phyloP scores from a whole-genome alignment of 352 stramenopile genomes.

The Phytophthora sansomeana region DNA sequence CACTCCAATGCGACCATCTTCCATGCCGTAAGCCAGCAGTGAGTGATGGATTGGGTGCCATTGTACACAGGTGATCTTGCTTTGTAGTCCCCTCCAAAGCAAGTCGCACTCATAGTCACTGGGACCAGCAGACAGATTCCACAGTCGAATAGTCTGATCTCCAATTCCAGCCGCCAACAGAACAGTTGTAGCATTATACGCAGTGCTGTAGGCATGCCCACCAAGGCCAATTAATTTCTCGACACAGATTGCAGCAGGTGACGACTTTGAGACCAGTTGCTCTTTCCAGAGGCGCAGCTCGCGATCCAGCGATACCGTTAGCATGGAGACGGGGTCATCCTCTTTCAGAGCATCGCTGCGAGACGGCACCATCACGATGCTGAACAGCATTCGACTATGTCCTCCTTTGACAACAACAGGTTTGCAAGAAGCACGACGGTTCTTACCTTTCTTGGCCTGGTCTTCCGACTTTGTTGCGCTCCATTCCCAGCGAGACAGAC shows the following conservation, averaged over 20 bases:
- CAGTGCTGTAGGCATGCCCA: constrained; percentile 68
- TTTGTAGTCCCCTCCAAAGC: constrained; percentile 83
- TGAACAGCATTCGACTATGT: constrained; percentile 73
- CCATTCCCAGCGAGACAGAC: constrained; percentile 73
- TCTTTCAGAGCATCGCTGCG: neutral
- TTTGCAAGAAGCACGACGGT: constrained; percentile 35
- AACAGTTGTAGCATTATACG: constrained; percentile 37
- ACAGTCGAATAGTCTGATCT: constrained; percentile 83
- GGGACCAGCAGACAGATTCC: constrained; percentile 39
- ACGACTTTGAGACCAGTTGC: constrained; percentile 2
- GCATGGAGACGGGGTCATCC: constrained; percentile 35
- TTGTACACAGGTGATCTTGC: constrained; percentile 71
- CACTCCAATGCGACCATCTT: constrained; percentile 69
- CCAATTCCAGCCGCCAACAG: constrained; percentile 63
- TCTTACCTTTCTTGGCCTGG: constrained; percentile 29
- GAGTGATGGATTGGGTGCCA: constrained; percentile 69
- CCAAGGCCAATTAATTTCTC: constrained; percentile 63
- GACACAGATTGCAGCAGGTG: constrained; percentile 37
- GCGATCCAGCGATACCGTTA: constrained; percentile 73
- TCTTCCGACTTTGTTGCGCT: constrained; percentile 10
- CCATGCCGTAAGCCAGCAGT: constrained; percentile 73
- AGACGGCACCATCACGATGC: constrained; percentile 47
- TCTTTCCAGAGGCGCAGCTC: constrained; percentile 74
- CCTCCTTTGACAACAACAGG: constrained; percentile 64
- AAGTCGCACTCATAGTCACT: constrained; percentile 50